phyloP scores from a whole-genome alignment of 768 basidiomycete species.

The Lactifluus pinguis region DNA sequence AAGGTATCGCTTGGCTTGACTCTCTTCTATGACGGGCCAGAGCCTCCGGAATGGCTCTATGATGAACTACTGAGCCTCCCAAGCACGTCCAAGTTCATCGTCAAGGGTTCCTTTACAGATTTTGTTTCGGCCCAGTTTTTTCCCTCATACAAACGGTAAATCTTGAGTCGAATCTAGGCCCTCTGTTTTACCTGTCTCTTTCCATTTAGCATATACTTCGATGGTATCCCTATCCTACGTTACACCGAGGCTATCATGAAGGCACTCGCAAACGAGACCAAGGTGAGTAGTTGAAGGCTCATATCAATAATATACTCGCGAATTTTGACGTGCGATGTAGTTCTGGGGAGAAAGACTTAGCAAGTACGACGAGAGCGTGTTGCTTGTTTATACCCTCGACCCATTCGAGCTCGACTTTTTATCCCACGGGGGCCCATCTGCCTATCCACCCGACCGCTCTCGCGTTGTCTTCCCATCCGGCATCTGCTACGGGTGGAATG shows the following conservation, averaged over 20 bases:
- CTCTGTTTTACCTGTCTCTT: neutral
- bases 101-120: constrained; percentile 30
- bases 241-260: constrained; percentile 2
- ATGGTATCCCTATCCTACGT: neutral
- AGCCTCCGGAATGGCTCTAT: constrained; percentile 36
- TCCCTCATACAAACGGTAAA: constrained; percentile 18
- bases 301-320: neutral
- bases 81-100: constrained; percentile 26
- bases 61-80: constrained; percentile 37
- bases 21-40: constrained; percentile 49
- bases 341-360: constrained; percentile 37
- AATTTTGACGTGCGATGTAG: constrained; percentile 21
- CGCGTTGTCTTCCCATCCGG: constrained; percentile 1
- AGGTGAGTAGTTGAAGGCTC: neutral
- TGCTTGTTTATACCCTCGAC: constrained; percentile 31
- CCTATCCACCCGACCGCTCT: constrained; percentile 18
- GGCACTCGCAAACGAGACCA: constrained; percentile 5
- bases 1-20: neutral
- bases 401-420: constrained; percentile 9
- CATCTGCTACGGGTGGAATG: constrained; percentile 36
- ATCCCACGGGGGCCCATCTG: constrained; percentile 13
- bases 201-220: constrained; percentile 11
- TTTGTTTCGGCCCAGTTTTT: constrained; percentile 27
- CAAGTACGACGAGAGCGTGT: constrained; percentile 30
- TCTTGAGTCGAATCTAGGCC: neutral